These are phyloP conservation scores for Suhomyces terraborum DNA, from an alignment of 1,139 yeast genomes.

Conservation along the genomic window DNA sequence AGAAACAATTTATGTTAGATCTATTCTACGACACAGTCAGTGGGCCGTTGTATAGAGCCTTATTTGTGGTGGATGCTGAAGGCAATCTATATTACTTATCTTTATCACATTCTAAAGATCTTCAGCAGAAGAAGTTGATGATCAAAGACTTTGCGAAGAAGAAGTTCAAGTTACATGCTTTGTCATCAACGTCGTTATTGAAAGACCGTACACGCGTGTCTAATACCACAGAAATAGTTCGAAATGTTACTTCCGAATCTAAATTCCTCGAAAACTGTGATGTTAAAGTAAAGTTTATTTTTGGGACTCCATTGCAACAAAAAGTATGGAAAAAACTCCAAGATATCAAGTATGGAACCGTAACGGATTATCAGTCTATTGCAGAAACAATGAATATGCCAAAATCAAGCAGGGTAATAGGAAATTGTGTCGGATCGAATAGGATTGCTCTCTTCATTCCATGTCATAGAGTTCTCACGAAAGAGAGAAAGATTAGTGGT, in stretches of 20 bases:
- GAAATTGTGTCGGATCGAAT: slow-evolving; percentile 29
- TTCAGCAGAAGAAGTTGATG: slow-evolving; percentile 14
- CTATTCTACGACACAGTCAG: slow-evolving; percentile 12
- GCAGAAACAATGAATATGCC: slow-evolving; percentile 22
- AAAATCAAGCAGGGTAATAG: slow-evolving; percentile 25
- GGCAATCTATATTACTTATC: slow-evolving; percentile 28
- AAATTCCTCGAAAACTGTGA: slow-evolving; percentile 5
- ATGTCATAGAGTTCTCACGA: slow-evolving; percentile 28
- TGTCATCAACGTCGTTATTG: slow-evolving; percentile 5
- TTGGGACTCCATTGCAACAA: slow-evolving; percentile 28
- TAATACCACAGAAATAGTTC: slow-evolving; percentile 17
- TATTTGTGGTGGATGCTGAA: slow-evolving; percentile 21
- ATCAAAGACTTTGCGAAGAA: slow-evolving; percentile 20
- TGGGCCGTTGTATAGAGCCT: slow-evolving; percentile 14
- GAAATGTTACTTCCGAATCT: slow-evolving; percentile 19
- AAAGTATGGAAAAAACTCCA: slow-evolving; percentile 26
- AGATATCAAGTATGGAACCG: slow-evolving; percentile 19
- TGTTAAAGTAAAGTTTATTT: slow-evolving; percentile 18
- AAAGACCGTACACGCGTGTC: slow-evolving; percentile 10
- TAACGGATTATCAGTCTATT: slow-evolving; percentile 21
- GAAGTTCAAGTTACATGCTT: slow-evolving; percentile 7
- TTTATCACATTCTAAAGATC: slow-evolving; percentile 18
- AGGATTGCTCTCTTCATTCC: slow-evolving; percentile 28
- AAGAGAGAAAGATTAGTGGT: slow-evolving; percentile 23
- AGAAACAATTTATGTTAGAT: no score